Conservation (phyloP, 2,329 filamentous ascomycete species). For the Exophiala alcalophila region DNA sequence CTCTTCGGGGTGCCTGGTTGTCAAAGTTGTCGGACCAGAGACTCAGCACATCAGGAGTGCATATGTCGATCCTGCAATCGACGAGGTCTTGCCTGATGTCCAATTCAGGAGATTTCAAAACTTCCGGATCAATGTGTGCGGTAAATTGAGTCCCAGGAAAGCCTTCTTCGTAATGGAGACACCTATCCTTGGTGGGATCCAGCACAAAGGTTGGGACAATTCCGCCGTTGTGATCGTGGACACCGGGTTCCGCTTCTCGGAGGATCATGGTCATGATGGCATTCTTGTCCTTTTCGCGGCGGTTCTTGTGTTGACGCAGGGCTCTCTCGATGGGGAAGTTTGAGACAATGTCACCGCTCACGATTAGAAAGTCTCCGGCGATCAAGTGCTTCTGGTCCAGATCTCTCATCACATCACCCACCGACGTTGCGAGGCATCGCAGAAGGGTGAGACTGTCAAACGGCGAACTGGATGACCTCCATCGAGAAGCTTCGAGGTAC, state of each 20-base stretch:
- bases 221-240: conserved; percentile 73
- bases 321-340: conserved; percentile 81
- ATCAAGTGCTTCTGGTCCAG: conserved; percentile 83
- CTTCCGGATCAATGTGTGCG: conserved; percentile 70
- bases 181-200: conserved; percentile 74
- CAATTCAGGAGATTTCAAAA: conserved; percentile 74
- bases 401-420: conserved; percentile 92
- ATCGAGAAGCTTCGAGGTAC: conserved; percentile 79
- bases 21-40: conserved; percentile 98
- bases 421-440: conserved; percentile 78
- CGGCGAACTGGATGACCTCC: conserved; percentile 68
- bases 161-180: conserved; percentile 92
- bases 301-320: conserved; percentile 73
- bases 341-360: conserved; percentile 88
- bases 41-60: conserved; percentile 89
- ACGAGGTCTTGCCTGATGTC: conserved; percentile 84
- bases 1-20: conserved; percentile 82
- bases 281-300: conserved; percentile 80
- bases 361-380: conserved; percentile 83
- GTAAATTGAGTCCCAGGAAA: conserved; percentile 33
- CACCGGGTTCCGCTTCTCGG: conserved; percentile 68
- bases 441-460: conserved; percentile 82
- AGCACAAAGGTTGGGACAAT: conserved; percentile 82
- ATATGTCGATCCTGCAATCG: conserved; percentile 94
- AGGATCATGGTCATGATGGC: conserved; percentile 97